Evolutionary conservation across 176 grass and related monocot species (phyloP).

Genomic region (Bromus sterilis): DNA sequence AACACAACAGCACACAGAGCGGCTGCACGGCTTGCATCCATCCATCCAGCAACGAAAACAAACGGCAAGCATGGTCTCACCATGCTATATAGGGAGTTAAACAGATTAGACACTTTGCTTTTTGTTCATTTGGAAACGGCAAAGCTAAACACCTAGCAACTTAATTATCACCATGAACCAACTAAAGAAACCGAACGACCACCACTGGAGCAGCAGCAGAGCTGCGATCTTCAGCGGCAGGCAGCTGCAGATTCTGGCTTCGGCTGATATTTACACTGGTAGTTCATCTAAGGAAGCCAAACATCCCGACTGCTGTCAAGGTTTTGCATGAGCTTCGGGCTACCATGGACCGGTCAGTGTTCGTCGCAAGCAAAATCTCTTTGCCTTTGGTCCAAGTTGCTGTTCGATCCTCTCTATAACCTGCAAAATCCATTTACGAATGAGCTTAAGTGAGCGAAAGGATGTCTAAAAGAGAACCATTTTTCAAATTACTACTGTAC

Average conservation of each 20-base stretch:
- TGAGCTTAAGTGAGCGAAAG: conserved; percentile 10
- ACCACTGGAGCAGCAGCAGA: conserved; percentile 11
- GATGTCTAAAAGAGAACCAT: not conserved
- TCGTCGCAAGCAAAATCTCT: conserved; percentile 55
- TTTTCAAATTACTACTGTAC: not conserved
- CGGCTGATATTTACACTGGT: conserved; percentile 29
- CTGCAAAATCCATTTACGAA: conserved; percentile 32
- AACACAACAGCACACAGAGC: not conserved
- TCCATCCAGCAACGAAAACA: not conserved
- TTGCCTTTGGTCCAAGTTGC: conserved; percentile 47
- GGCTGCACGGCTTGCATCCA: conserved; percentile 3
- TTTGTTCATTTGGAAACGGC: conserved; percentile 16
- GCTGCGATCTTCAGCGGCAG: not conserved
- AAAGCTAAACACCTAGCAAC: conserved; percentile 20
- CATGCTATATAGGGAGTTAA: conserved; percentile 23
- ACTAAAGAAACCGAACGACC: not conserved
- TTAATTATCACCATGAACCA: not conserved
- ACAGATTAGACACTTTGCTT: conserved; percentile 27
- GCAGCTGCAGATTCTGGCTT: not conserved
- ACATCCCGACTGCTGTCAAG: not conserved
- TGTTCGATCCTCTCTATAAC: conserved; percentile 46
- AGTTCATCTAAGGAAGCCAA: conserved; percentile 14
- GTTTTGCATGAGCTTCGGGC: conserved; percentile 5
- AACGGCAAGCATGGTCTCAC: not conserved
- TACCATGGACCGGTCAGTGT: conserved; percentile 71